phyloP scores from a whole-genome alignment of 2,329 filamentous ascomycete species.

The Paraconiothyrium brasiliense region DNA sequence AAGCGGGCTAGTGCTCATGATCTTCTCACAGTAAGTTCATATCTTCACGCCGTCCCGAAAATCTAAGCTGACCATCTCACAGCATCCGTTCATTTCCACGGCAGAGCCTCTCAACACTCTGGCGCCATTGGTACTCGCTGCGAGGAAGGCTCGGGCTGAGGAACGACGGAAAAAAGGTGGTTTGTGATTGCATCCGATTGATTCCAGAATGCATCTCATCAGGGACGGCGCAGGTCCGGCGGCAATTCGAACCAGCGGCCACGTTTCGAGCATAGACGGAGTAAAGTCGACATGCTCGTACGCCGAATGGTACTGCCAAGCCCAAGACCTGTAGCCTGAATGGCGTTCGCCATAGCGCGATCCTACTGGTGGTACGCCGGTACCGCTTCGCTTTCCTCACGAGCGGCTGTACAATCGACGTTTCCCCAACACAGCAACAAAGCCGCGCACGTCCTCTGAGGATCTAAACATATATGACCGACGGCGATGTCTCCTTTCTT shows the following conservation, averaged over 20 bases:
- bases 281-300: conserved; percentile 33
- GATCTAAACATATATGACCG: background rate
- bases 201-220: conserved; percentile 39
- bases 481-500: conserved; percentile 1
- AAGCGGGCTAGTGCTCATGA: conserved; percentile 96
- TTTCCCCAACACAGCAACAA: background rate
- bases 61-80: conserved; percentile 23
- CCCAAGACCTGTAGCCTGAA: conserved; percentile 19
- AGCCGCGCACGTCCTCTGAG: conserved; percentile 2
- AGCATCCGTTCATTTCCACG: conserved; percentile 61
- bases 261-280: conserved; percentile 28
- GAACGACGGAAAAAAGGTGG: conserved; percentile 67
- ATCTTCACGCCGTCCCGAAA: conserved; percentile 14
- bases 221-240: conserved; percentile 28
- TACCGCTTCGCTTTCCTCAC: background rate
- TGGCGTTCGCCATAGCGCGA: background rate
- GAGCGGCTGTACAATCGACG: background rate
- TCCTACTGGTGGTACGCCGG: background rate
- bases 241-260: conserved; percentile 29
- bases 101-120: conserved; percentile 71
- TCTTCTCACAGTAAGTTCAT: conserved; percentile 78
- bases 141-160: conserved; percentile 83
- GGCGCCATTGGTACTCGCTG: conserved; percentile 85
- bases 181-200: conserved; percentile 41
- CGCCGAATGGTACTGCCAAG: conserved; percentile 41